Evolutionary conservation across 352 stramenopile species (phyloP), one percentile per base, ranked within the genome.

Genomic region (Phytophthora hybrid): DNA sequence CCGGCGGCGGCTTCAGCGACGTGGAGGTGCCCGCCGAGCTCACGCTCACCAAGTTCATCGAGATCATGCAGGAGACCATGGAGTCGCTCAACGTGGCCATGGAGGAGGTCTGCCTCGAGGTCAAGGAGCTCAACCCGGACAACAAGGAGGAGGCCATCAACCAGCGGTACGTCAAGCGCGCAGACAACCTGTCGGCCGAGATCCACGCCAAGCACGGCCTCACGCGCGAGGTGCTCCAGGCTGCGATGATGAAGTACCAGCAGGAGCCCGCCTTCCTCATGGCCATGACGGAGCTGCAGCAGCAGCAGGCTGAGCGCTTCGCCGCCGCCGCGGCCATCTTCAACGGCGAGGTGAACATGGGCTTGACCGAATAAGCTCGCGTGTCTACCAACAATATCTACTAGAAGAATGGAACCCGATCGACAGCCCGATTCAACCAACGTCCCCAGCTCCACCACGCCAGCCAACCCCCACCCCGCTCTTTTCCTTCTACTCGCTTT

Each of bases 161-260:
- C 80, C 87, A 96, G 81, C 82, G 84, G 89, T 96, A 96, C 86
- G 88, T 96, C 63, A 94, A 95, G 83, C 89, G 88, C 68, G 89
- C 89, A 53, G 89, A 96, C 72, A 89, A 88, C 47, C 78, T 95
- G 41, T 95, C 88, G 64, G 79, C 87, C 31, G 86, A 96, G 72
- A 96, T 96, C 77, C 89, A 96, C 78, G 88, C 89, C 69, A 91
- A 96, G 81, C 88, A 96, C 74, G 89, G 89, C 8, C 85, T 96
- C 63, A 94, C 89, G 76, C 87, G 88, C 58, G 89, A 96, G 68
- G 88, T 96, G 61, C 77, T 96, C 21, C 89, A 96, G 78, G 89
- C 89, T 16, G 89, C 88, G n/a, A 96, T 96, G 89, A 96, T 96
- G 89, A 93, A 94, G 79, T 96, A 96, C 81, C 89, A 96, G 80